Conservation (phyloP, 2,329 filamentous ascomycete genomes). For the Orbilia brochopaga region DNA sequence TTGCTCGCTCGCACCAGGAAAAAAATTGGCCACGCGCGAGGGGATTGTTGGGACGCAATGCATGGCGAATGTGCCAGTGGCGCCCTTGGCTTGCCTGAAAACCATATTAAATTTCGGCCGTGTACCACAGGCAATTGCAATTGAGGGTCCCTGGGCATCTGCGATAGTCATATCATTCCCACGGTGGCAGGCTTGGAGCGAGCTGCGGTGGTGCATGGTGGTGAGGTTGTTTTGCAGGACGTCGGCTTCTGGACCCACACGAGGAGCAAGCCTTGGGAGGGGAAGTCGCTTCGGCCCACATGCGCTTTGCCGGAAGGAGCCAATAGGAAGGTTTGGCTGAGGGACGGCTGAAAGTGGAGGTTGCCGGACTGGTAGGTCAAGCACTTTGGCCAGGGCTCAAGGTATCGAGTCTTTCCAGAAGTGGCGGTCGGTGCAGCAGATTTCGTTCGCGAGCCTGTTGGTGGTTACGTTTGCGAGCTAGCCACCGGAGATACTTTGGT, state of each 20-base stretch:
- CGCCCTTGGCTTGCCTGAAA: constrained; percentile 24
- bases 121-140: constrained; percentile 6
- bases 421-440: not conserved
- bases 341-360: constrained; percentile 43
- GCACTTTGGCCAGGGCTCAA: too few relatives aligned
- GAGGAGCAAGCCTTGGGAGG: constrained; percentile 33
- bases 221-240: constrained; percentile 40
- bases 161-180: constrained; percentile 18
- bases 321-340: constrained; percentile 46
- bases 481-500: not conserved
- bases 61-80: constrained; percentile 32
- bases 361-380: too few relatives aligned
- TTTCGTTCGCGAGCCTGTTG: constrained; percentile 2
- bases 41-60: constrained; percentile 45
- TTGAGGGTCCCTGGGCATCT: constrained; percentile 16
- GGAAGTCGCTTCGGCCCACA: constrained; percentile 32
- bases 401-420: not conserved
- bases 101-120: constrained; percentile 15
- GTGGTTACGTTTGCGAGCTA: too few relatives aligned
- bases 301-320: constrained; percentile 9
- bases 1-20: not conserved
- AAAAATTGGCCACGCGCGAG: constrained; percentile 11
- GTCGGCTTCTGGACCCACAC: constrained; percentile 41
- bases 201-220: constrained; percentile 15
- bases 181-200: constrained; percentile 19